Evolutionary conservation across 2,329 filamentous ascomycete species (phyloP), one percentile per base, ranked within the genome.

Genomic region (Helminthosporium solani): DNA sequence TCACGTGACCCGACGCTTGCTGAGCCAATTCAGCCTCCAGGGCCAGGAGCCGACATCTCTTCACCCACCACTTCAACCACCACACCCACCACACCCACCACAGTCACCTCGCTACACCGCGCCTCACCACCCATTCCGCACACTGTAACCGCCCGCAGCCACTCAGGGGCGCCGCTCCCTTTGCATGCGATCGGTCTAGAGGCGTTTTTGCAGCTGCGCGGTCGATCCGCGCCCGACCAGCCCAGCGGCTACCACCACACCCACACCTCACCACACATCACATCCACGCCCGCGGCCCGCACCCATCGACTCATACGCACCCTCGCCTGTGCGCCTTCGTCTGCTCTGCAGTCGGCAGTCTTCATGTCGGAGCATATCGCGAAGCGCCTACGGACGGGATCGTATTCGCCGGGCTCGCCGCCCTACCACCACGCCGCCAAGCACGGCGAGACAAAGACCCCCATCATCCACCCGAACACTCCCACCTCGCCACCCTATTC

Each of bases 401-500:
- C 72, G 42, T 76, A 73, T 59, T 75, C 72, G 39, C 74, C 74
- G 46, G 71, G 70, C 42, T 73, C 70, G 44, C 73, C 73, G 46
- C 64, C 71, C 41, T 69, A 70, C 62, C 64, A 70, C 65, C 59
- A 66, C 48, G 61, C 60, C 55, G 65, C 64, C 59, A 68, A 67
- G 64, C 52, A 63, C 44, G 62, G 53, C 63, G 61, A 71, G 54
- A 70, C 69, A 67, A 73, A 74, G 64, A 53, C 60, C 54, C 60
- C 64, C 60, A 67, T 70, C 51, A 55, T 64, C 41, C 67, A 71
- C 41, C 74, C 74, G 38, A 73, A 75, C 56, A 77, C 75, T 8
- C 75, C 75, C 43, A 75, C 74, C 30, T 75, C 73, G 19, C 73
- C 73, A 44, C 73, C 74, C 43, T 72, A 72, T 47, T 71, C 71